phyloP scores from a whole-genome alignment of 2,329 filamentous ascomycete genomes.

The Cucurbitaria berberidis region DNA sequence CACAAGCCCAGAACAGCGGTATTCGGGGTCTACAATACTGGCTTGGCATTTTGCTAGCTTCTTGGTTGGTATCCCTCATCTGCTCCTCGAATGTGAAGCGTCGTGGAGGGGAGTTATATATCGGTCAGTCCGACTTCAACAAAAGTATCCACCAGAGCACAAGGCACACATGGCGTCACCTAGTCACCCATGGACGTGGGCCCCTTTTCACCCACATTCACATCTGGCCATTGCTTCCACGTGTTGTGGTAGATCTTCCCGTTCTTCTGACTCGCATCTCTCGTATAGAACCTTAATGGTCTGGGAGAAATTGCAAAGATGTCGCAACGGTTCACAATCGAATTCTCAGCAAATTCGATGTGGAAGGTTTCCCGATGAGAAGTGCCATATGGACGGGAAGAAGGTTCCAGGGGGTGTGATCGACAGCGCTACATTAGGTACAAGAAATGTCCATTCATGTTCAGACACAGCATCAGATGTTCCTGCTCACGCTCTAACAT shows the following conservation, averaged over 20 bases:
- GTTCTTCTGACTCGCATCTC: conserved; percentile 14
- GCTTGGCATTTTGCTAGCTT: background rate
- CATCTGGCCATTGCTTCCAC: conserved; percentile 24
- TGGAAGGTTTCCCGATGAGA: background rate
- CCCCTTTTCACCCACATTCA: conserved; percentile 18
- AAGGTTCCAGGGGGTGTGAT: background rate
- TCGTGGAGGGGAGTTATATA: background rate
- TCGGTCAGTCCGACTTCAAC: background rate
- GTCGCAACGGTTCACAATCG: background rate
- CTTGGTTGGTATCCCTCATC: no score
- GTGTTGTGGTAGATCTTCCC: conserved; percentile 19
- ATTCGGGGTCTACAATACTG: background rate
- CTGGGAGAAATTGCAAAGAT: conserved; percentile 2
- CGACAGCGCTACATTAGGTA: background rate
- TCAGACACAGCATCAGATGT: background rate
- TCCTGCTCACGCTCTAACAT: background rate
- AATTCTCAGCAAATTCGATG: background rate
- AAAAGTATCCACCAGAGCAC: no score
- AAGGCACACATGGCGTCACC: background rate
- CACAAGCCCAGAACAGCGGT: background rate
- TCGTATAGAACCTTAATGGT: conserved; percentile 3
- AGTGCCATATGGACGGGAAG: background rate
- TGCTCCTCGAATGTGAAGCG: no score
- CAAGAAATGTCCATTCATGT: no score
- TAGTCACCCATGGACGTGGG: background rate